Evolutionary conservation across 495 filamentous ascomycete genomes (phyloP).

Genomic region (Rusavskia elegans): DNA sequence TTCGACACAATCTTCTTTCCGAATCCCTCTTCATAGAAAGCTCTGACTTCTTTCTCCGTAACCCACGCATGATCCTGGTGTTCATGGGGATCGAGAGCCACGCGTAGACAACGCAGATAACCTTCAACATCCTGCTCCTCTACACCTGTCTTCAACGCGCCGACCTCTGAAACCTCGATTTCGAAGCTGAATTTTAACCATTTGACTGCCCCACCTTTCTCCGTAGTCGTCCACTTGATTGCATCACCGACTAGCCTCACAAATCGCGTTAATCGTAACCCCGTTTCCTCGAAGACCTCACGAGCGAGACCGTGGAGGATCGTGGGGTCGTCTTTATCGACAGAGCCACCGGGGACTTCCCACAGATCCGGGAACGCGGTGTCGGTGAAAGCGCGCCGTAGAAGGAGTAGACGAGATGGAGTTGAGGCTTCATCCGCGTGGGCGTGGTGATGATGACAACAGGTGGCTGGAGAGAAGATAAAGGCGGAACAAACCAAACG

Average conservation of each 20-base stretch:
- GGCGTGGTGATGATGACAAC: background rate
- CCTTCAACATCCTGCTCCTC: slow-evolving; percentile 8
- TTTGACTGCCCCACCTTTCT: background rate
- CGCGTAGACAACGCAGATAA: slow-evolving; percentile 24
- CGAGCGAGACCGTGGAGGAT: slow-evolving; percentile 37
- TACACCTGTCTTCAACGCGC: slow-evolving; percentile 16
- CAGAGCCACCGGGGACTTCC: slow-evolving; percentile 43
- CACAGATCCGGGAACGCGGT: slow-evolving; percentile 30
- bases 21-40: slow-evolving; percentile 1
- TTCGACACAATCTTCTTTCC: background rate
- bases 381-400: slow-evolving; percentile 33
- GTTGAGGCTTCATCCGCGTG: background rate
- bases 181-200: slow-evolving; percentile 22
- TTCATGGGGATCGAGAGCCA: slow-evolving; percentile 24
- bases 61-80: slow-evolving; percentile 32
- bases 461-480: slow-evolving; percentile 21
- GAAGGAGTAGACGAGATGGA: slow-evolving; percentile 27
- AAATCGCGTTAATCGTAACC: slow-evolving; percentile 30
- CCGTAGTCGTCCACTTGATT: slow-evolving; percentile 10
- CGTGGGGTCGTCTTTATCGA: slow-evolving; percentile 30
- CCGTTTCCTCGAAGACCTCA: slow-evolving; percentile 44
- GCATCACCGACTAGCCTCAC: slow-evolving; percentile 24
- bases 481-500: slow-evolving; percentile 24
- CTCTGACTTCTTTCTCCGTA: slow-evolving; percentile 21
- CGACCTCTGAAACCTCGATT: slow-evolving; percentile 17